Conservation (phyloP, 2,329 filamentous ascomycete species). For the Diaporthe australafricana region DNA sequence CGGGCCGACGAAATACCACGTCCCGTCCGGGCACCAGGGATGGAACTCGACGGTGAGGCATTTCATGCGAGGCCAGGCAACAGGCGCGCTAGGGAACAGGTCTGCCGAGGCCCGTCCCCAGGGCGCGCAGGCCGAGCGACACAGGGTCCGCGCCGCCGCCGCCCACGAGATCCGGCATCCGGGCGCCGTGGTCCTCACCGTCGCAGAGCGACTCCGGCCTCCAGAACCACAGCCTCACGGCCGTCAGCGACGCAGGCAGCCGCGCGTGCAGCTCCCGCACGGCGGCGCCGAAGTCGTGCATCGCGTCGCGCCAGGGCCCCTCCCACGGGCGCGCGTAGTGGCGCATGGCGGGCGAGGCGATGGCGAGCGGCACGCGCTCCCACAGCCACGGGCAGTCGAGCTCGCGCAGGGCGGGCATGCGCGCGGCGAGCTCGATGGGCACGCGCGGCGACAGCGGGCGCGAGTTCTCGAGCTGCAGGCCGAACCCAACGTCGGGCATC, state of each 20-base stretch:
- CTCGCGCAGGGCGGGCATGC: conserved; percentile 40
- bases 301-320: conserved; percentile 43
- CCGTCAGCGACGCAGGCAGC: conserved; percentile 33
- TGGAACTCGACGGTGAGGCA: conserved; percentile 41
- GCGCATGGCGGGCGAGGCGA: conserved; percentile 33
- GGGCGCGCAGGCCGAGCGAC: conserved; percentile 39
- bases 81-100: conserved; percentile 41
- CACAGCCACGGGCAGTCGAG: conserved; percentile 41
- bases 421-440: conserved; percentile 41
- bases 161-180: conserved; percentile 38
- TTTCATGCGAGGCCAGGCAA: conserved; percentile 39
- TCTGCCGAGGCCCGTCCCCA: conserved; percentile 40
- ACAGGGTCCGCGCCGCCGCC: conserved; percentile 40
- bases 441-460: conserved; percentile 41
- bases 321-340: conserved; percentile 41
- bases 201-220: neutral
- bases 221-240: conserved; percentile 21
- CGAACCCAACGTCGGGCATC: neutral
- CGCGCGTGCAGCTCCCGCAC: conserved; percentile 37
- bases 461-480: neutral
- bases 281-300: conserved; percentile 42
- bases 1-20: conserved; percentile 43
- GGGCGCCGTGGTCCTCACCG: neutral
- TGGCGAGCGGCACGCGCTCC: conserved; percentile 40
- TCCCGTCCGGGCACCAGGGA: conserved; percentile 39